Evolutionary conservation across 2,329 filamentous ascomycete genomes (phyloP), one percentile per base, ranked within the genome.

Genomic region (Ciborinia camelliae): DNA sequence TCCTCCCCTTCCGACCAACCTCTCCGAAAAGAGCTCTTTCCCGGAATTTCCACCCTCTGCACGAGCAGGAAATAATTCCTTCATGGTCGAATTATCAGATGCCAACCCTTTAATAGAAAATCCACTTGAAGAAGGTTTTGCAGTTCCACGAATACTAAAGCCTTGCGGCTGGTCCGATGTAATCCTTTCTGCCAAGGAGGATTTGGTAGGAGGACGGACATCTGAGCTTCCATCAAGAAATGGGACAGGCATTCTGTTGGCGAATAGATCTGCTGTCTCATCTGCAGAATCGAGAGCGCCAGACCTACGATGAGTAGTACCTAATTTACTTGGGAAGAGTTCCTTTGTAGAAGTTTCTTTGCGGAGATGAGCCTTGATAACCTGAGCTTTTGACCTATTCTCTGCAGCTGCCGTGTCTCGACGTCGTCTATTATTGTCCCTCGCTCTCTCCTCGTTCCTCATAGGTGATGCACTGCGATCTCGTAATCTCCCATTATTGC

Each of bases 1-100:
- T 65, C 81, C 80, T 18, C 83, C 81, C 67, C 86, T 80, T 2
- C 84, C 84, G 62, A 85, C 82, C 32, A 86, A 72, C 68, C 79
- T 86, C 66, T 86, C 83, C 1, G 82, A 81, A 71, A 92, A 90
- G 20, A 91, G 76, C 73, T 92, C 90, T 76, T 90, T 91, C 58
- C 85, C 86, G 2, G 82, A 77, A 72, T 91, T 90, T 26, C 74
- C 76, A 32, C 79, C 80, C 52, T 32, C 52, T 18, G 86, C 83
- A 69, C 86, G 89, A 20, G 81, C 81, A 0, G 89, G 89, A 71
- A 92, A 92, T 26, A 92, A 75, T 75, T 92, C 90, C 69, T 84
- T 87, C 71, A 77, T 79, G 7, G 76, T 76, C 6, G 84, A 84
- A 1, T 35, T 53, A 37, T 80, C 79, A 2, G 88, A 88, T 14